Percentiles rank a stretch among this genome's conserved stretches.
phyloP scores from a whole-genome alignment of 257 asterid species.

The Solanum habrochaites region DNA sequence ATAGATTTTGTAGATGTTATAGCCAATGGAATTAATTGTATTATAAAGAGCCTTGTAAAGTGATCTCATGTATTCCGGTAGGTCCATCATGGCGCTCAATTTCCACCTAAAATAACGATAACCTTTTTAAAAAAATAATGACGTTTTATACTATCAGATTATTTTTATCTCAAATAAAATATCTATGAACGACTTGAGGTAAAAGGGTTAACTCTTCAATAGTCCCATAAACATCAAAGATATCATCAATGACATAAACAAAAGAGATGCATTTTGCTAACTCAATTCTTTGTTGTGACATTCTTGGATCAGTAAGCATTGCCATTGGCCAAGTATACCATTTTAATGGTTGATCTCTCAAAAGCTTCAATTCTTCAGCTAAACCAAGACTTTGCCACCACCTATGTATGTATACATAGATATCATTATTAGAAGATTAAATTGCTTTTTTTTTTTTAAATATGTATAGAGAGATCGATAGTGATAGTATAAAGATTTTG shows the following conservation, averaged over 20 bases:
- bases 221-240: constrained; percentile 22
- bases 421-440: no score
- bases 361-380: constrained; percentile 11
- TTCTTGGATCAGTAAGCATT: neutral
- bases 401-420: neutral
- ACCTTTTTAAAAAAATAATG: neutral
- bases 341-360: constrained; percentile 26
- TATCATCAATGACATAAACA: constrained; percentile 23
- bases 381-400: constrained; percentile 40
- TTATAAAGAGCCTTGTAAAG: constrained; percentile 32
- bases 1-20: neutral
- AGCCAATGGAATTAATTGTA: constrained; percentile 20
- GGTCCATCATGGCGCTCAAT: neutral
- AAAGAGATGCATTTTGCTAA: constrained; percentile 18
- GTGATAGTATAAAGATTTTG: no score
- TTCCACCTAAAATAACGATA: constrained; percentile 27
- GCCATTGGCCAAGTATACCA: constrained; percentile 32
- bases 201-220: constrained; percentile 11
- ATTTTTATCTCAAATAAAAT: neutral
- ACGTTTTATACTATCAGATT: no score
- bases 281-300: constrained; percentile 14
- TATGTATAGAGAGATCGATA: no score
- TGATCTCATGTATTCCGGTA: constrained; percentile 40
- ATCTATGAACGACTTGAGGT: constrained; percentile 2
- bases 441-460: no score